A percentile compares a stretch with the other conserved stretches of the same genome.
Conservation (phyloP, 2,329 filamentous ascomycete genomes). For the Colletotrichum tamarilloi region DNA sequence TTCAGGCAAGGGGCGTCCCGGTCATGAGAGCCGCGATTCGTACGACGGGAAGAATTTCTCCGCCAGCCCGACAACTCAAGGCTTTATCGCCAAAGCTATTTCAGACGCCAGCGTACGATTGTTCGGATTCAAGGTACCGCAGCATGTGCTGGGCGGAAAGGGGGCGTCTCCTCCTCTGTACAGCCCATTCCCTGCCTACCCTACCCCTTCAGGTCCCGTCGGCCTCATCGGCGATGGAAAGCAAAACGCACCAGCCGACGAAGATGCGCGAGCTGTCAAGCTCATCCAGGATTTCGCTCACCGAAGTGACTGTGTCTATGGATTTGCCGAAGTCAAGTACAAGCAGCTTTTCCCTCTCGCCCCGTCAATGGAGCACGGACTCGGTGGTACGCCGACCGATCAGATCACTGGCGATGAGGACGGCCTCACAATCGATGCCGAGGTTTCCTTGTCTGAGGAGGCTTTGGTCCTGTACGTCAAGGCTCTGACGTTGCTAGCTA, state of each 20-base stretch:
- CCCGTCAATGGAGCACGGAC: constrained; percentile 79
- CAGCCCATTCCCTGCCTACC: constrained; percentile 86
- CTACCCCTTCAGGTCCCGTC: constrained; percentile 69
- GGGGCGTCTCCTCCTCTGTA: constrained; percentile 81
- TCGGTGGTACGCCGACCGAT: constrained; percentile 71
- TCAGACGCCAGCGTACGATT: constrained; percentile 87
- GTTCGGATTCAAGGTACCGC: constrained; percentile 77
- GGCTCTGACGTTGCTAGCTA: constrained; percentile 86
- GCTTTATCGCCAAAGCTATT: constrained; percentile 93
- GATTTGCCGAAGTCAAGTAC: constrained; percentile 98
- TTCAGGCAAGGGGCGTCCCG: constrained; percentile 70
- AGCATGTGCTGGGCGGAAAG: constrained; percentile 66
- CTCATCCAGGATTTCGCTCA: constrained; percentile 92
- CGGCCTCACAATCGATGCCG: constrained; percentile 85
- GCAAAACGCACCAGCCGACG: constrained; percentile 72
- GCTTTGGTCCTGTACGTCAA: constrained; percentile 97
- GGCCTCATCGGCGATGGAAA: constrained; percentile 77
- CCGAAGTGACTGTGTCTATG: constrained; percentile 94
- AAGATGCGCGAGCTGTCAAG: constrained; percentile 82
- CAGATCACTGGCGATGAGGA: constrained; percentile 70
- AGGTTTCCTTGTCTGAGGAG: constrained; percentile 90
- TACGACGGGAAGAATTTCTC: constrained; percentile 79
- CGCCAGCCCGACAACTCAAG: constrained; percentile 81
- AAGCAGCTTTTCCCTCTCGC: constrained; percentile 93
- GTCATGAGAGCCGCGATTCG: constrained; percentile 81